Conservation (phyloP, 2,329 filamentous ascomycete species). For the Xylariaceae sp. region DNA sequence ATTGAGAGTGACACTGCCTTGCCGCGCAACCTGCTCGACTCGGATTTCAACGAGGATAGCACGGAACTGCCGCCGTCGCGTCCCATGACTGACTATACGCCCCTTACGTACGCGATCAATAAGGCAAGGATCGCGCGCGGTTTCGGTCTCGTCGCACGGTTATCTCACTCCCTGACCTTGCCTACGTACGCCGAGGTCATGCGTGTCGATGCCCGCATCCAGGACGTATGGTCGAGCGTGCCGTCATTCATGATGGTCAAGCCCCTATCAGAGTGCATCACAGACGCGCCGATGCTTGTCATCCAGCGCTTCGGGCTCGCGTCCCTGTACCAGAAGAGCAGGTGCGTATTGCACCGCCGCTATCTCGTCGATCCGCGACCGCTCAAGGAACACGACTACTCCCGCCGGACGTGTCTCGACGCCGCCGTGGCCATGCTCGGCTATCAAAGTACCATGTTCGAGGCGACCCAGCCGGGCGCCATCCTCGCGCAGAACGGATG, state of each 20-base stretch:
- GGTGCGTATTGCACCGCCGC: slow-evolving; percentile 62
- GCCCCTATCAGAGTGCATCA: slow-evolving; percentile 56
- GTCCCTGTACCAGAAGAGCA: slow-evolving; percentile 60
- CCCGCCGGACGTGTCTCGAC: slow-evolving; percentile 57
- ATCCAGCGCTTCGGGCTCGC: slow-evolving; percentile 62
- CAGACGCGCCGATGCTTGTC: slow-evolving; percentile 54
- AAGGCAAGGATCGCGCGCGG: slow-evolving; percentile 56
- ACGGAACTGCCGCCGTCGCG: slow-evolving; percentile 62
- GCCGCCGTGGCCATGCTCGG: slow-evolving; percentile 56
- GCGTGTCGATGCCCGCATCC: slow-evolving; percentile 53
- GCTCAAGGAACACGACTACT: slow-evolving; percentile 57
- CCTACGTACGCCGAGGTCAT: slow-evolving; percentile 58
- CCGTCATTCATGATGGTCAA: slow-evolving; percentile 57
- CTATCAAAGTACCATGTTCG: slow-evolving; percentile 56
- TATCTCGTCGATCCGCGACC: slow-evolving; percentile 55
- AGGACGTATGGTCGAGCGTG: slow-evolving; percentile 53
- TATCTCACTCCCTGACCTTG: slow-evolving; percentile 56
- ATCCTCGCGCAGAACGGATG: slow-evolving; percentile 59
- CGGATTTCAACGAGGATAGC: slow-evolving; percentile 66
- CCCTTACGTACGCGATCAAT: slow-evolving; percentile 60
- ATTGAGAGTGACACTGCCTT: slow-evolving; percentile 68
- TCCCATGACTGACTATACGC: slow-evolving; percentile 65
- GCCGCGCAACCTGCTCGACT: slow-evolving; percentile 69
- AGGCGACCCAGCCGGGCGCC: slow-evolving; percentile 59
- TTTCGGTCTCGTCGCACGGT: slow-evolving; percentile 57